These are phyloP conservation scores for Naumovozyma baii DNA, from an alignment of 805 yeast genomes.

Conservation along the genomic window DNA sequence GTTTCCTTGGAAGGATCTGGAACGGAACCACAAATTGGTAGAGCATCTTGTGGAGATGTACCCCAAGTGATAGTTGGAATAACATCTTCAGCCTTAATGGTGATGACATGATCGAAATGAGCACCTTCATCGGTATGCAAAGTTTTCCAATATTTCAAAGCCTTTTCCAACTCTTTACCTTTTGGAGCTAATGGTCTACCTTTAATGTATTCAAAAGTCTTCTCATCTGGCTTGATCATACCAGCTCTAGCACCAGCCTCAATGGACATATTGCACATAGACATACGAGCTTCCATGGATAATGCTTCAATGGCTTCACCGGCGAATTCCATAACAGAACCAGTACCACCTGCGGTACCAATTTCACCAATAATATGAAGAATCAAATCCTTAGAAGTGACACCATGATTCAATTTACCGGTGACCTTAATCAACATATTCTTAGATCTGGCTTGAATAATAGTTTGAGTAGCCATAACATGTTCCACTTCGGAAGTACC, in stretches of 20 bases:
- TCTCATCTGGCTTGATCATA: constrained; percentile 92
- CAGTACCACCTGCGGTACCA: constrained; percentile 99
- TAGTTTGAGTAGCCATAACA: constrained; percentile 92
- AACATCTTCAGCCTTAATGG: constrained; percentile 72
- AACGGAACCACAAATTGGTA: constrained; percentile 79
- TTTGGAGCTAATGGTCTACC: constrained; percentile 91
- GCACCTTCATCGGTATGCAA: constrained; percentile 85
- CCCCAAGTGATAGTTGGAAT: constrained; percentile 99
- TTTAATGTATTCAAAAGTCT: constrained; percentile 75
- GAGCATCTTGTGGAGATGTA: constrained; percentile 96
- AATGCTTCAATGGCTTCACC: constrained; percentile 85
- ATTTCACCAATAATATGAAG: constrained; percentile 89
- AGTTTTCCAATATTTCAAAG: constrained; percentile 81
- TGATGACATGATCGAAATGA: constrained; percentile 70
- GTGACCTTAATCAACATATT: constrained; percentile 83
- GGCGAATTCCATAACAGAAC: constrained; percentile 89
- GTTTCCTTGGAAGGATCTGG: constrained; percentile 75
- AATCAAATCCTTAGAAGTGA: constrained; percentile 90
- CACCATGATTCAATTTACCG: constrained; percentile 77
- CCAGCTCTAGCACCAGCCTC: constrained; percentile 99
- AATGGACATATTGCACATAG: constrained; percentile 96
- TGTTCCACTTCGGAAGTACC: constrained; percentile 99
- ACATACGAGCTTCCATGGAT: constrained; percentile 96
- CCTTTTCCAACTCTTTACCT: constrained; percentile 91
- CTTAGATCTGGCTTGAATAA: constrained; percentile 87